These are phyloP conservation scores for Entophlyctis luteolus DNA, from an alignment of 192 early-diverging fungal species.

Conservation along the genomic window DNA sequence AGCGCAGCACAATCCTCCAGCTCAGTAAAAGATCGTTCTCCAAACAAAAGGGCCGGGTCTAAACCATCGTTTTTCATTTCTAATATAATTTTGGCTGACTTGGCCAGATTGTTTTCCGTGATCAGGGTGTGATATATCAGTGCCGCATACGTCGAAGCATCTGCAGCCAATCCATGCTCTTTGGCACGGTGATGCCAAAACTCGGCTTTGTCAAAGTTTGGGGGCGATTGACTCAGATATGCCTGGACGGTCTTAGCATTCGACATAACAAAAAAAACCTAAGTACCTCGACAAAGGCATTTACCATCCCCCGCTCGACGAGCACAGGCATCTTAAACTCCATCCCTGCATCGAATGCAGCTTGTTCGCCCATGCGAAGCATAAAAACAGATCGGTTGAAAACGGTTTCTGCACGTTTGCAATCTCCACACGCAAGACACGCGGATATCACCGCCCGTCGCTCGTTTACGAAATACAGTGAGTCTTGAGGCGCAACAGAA, in stretches of 20 bases:
- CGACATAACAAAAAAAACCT: constrained; percentile 7
- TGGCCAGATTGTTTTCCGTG: constrained; percentile 27
- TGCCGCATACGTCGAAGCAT: constrained; percentile 72
- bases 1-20: constrained; percentile 27
- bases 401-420: constrained; percentile 70
- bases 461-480: constrained; percentile 17
- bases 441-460: constrained; percentile 43
- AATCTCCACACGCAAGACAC: constrained; percentile 67
- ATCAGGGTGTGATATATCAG: constrained; percentile 68
- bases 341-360: not conserved
- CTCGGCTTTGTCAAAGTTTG: constrained; percentile 41
- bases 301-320: constrained; percentile 55
- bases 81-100: constrained; percentile 55
- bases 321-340: too few species aligned
- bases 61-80: constrained; percentile 30
- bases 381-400: constrained; percentile 60
- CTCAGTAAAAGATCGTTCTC: constrained; percentile 25
- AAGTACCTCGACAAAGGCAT: constrained; percentile 69
- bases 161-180: constrained; percentile 53
- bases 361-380: constrained; percentile 28
- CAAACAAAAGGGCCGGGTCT: constrained; percentile 12
- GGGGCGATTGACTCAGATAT: too few species aligned
- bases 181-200: constrained; percentile 66
- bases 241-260: too few species aligned
- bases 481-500: not conserved